Conservation (phyloP, 305 asterid genomes). For the Ilex paraguariensis region DNA sequence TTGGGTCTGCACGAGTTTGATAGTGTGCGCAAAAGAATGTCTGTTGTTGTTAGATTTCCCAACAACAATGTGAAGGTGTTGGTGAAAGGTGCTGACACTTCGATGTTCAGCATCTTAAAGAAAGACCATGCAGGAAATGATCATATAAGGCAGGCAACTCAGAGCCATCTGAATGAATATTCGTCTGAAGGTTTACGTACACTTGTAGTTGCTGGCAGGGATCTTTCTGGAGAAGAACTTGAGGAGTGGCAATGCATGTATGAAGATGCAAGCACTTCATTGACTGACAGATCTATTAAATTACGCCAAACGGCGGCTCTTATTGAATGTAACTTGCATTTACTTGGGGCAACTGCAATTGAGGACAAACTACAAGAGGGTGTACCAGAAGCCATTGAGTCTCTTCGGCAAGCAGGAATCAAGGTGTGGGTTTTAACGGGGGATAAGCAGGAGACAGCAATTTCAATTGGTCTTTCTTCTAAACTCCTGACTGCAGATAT, state of each 20-base stretch:
- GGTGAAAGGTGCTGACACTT: constrained; percentile 96
- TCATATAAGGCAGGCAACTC: constrained; percentile 41
- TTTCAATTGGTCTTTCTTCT: constrained; percentile 94
- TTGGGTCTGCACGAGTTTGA: constrained; percentile 98
- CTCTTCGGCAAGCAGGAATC: constrained; percentile 92
- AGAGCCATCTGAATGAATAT: constrained; percentile 63
- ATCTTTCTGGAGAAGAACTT: constrained; percentile 66
- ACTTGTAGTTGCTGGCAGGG: constrained; percentile 78
- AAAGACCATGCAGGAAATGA: constrained; percentile 35
- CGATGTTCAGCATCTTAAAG: constrained; percentile 79
- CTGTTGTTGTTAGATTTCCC: constrained; percentile 85
- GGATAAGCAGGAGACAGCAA: constrained; percentile 98
- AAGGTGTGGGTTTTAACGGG: constrained; percentile 99
- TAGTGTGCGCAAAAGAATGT: constrained; percentile 98
- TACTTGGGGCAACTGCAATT: constrained; percentile 94
- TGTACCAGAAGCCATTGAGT: constrained; percentile 94
- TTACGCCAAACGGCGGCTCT: constrained; percentile 81
- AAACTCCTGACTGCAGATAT: constrained; percentile 85
- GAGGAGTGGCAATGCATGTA: constrained; percentile 84
- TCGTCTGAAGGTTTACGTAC: constrained; percentile 95
- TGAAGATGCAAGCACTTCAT: constrained; percentile 92
- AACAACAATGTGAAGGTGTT: constrained; percentile 70
- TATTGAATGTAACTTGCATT: constrained; percentile 74
- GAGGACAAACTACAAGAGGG: constrained; percentile 98
- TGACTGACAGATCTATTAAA: constrained; percentile 76